A percentile compares a stretch with the other conserved stretches of the same genome.
phyloP scores from a whole-genome alignment of 2,329 filamentous ascomycete genomes.

The Colletotrichum sublineola region DNA sequence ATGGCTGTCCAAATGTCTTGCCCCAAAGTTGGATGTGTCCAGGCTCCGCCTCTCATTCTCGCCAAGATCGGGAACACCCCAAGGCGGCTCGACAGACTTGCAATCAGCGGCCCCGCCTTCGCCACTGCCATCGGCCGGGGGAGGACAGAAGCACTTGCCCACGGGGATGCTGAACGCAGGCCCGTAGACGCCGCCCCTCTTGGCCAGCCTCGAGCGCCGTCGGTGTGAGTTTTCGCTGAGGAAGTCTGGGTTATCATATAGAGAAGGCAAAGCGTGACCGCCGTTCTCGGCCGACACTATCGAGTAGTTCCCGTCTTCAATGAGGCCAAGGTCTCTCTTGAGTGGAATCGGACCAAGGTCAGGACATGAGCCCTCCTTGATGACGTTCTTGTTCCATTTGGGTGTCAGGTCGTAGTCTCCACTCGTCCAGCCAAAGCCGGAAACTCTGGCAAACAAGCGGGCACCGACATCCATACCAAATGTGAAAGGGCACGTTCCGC shows the following conservation, averaged over 20 bases:
- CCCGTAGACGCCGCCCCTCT: slow-evolving; percentile 40
- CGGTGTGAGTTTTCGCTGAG: too few species aligned
- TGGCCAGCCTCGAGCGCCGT: slow-evolving; percentile 1
- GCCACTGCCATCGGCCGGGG: too few species aligned
- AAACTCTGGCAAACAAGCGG: slow-evolving; percentile 41
- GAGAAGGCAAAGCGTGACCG: too few species aligned
- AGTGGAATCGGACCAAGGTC: slow-evolving; percentile 42
- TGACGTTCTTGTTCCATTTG: slow-evolving; percentile 39
- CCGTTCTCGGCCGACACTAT: too few species aligned
- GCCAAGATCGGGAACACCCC: too few species aligned
- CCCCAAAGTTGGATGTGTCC: too few species aligned
- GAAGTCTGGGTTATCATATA: too few species aligned
- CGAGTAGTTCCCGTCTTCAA: too few species aligned
- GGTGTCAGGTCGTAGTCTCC: slow-evolving; percentile 36
- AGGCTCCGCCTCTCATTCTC: too few species aligned
- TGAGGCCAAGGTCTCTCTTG: not conserved
- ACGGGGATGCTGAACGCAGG: slow-evolving; percentile 36
- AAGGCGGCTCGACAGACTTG: too few species aligned
- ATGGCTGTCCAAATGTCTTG: too few species aligned
- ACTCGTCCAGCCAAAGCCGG: slow-evolving; percentile 42
- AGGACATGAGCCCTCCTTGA: slow-evolving; percentile 42
- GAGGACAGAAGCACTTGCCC: slow-evolving; percentile 36
- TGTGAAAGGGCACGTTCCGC: slow-evolving; percentile 44
- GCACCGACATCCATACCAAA: slow-evolving; percentile 45
- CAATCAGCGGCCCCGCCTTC: too few species aligned